Conservation (phyloP, 2,329 filamentous ascomycete species). For the Colletotrichum zoysiae region DNA sequence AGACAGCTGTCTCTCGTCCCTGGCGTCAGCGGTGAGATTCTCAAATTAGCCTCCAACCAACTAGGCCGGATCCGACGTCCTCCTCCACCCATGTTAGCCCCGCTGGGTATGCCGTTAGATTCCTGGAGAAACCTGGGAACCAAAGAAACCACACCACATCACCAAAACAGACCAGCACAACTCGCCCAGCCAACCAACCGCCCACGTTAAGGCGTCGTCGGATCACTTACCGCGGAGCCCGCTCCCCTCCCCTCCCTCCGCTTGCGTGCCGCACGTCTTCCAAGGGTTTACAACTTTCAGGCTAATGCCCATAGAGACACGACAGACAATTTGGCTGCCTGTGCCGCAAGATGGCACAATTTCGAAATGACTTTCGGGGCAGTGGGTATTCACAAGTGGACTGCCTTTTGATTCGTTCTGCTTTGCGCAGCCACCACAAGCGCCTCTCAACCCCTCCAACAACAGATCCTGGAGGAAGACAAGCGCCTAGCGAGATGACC, state of each 20-base stretch:
- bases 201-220: slow-evolving; percentile 21
- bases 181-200: background rate
- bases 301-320: background rate
- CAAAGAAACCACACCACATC: slow-evolving; percentile 36
- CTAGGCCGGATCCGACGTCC: slow-evolving; percentile 17
- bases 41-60: slow-evolving; percentile 32
- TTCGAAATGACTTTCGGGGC: slow-evolving; percentile 2
- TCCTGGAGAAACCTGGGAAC: slow-evolving; percentile 2
- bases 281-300: background rate
- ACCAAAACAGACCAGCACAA: slow-evolving; percentile 29
- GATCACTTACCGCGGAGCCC: background rate
- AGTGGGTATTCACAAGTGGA: slow-evolving; percentile 21
- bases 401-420: slow-evolving; percentile 29
- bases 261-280: background rate
- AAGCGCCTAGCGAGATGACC: slow-evolving; percentile 41
- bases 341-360: slow-evolving; percentile 30
- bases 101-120: slow-evolving; percentile 33
- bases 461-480: slow-evolving; percentile 39
- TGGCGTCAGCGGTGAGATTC: slow-evolving; percentile 31
- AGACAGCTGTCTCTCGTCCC: slow-evolving; percentile 31
- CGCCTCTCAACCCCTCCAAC: slow-evolving; percentile 33
- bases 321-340: slow-evolving; percentile 3
- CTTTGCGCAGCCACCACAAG: slow-evolving; percentile 41
- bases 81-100: slow-evolving; percentile 29
- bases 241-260: background rate